Evolutionary conservation across 1,284 basidiomycete genomes (phyloP).

Genomic region (Rhodotorula sp.): DNA sequence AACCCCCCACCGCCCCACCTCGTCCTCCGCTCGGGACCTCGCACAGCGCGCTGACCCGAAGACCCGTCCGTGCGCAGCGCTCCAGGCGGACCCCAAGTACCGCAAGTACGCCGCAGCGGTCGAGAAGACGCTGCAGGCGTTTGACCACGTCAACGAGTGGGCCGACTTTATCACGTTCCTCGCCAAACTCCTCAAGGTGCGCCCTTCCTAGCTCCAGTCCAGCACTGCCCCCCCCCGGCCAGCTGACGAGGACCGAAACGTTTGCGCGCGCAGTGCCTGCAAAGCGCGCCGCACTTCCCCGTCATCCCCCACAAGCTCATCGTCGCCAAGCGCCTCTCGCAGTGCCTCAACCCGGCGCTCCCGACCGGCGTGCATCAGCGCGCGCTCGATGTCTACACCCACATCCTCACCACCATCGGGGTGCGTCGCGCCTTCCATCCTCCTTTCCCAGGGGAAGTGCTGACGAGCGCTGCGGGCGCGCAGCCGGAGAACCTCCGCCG

Average conservation of each 20-base stretch:
- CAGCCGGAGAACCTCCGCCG: constrained; percentile 83
- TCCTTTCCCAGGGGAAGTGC: not conserved
- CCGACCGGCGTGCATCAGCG: constrained; percentile 96
- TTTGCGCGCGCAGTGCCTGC: constrained; percentile 75
- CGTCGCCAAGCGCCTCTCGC: constrained; percentile 90
- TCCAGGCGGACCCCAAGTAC: constrained; percentile 75
- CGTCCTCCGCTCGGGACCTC: not conserved
- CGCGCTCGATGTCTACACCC: constrained; percentile 90
- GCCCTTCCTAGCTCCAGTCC: constrained; percentile 36
- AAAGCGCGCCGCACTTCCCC: constrained; percentile 86
- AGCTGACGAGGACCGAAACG: not conserved
- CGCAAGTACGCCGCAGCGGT: constrained; percentile 91
- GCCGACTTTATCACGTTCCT: constrained; percentile 98
- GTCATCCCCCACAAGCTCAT: constrained; percentile 94
- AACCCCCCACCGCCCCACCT: not conserved
- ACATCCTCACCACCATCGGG: constrained; percentile 86
- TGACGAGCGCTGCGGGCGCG: not conserved
- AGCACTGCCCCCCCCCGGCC: not conserved
- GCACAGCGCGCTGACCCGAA: not conserved
- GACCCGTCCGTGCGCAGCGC: not conserved
- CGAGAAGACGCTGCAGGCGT: constrained; percentile 87
- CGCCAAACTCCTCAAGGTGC: constrained; percentile 88
- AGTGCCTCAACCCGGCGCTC: constrained; percentile 94
- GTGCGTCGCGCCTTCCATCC: constrained; percentile 57
- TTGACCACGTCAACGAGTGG: constrained; percentile 98